Percentiles rank a stretch among this genome's conserved stretches.
phyloP scores from a whole-genome alignment of 768 basidiomycete species.

The Tephrocybe sp. region DNA sequence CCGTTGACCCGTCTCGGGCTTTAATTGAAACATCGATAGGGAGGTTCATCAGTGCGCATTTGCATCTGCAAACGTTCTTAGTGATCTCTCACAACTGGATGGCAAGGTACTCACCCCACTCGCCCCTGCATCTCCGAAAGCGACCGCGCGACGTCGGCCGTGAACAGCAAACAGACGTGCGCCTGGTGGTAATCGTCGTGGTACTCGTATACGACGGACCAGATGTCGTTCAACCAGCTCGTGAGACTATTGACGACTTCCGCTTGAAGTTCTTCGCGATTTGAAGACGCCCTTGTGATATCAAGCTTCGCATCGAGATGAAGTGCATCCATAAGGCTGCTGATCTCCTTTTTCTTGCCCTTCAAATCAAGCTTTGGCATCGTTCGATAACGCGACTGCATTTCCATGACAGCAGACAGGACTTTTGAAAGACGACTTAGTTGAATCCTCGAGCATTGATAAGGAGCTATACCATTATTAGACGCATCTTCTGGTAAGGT shows the following conservation, averaged over 20 bases:
- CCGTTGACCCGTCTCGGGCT: slow-evolving; percentile 36
- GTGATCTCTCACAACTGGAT: too few relatives aligned
- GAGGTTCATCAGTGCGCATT: slow-evolving; percentile 48
- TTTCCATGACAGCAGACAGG: slow-evolving; percentile 36
- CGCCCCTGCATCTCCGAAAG: slow-evolving; percentile 36
- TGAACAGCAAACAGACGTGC: slow-evolving; percentile 57
- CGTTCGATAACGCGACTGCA: slow-evolving; percentile 33
- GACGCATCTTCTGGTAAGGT: slow-evolving; percentile 34
- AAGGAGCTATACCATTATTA: slow-evolving; percentile 29
- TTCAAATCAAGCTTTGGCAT: slow-evolving; percentile 53
- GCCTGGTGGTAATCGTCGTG: slow-evolving; percentile 48
- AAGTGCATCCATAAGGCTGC: slow-evolving; percentile 51
- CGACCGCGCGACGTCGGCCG: slow-evolving; percentile 44
- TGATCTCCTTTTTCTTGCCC: slow-evolving; percentile 56
- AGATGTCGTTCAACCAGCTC: slow-evolving; percentile 64
- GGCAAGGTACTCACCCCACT: slow-evolving; percentile 33
- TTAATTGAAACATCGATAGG: slow-evolving; percentile 47
- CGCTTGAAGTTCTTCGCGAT: slow-evolving; percentile 50
- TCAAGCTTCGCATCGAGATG: slow-evolving; percentile 52
- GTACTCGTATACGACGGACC: slow-evolving; percentile 62
- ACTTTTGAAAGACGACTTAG: slow-evolving; percentile 20
- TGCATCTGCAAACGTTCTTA: slow-evolving; percentile 41
- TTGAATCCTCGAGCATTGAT: not conserved
- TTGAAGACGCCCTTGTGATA: slow-evolving; percentile 53
- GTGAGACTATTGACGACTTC: slow-evolving; percentile 58